Evolutionary conservation across 1,284 basidiomycete species (phyloP), one percentile per base, ranked within the genome.

Genomic region (Ceratorhiza oryzae-sativae): DNA sequence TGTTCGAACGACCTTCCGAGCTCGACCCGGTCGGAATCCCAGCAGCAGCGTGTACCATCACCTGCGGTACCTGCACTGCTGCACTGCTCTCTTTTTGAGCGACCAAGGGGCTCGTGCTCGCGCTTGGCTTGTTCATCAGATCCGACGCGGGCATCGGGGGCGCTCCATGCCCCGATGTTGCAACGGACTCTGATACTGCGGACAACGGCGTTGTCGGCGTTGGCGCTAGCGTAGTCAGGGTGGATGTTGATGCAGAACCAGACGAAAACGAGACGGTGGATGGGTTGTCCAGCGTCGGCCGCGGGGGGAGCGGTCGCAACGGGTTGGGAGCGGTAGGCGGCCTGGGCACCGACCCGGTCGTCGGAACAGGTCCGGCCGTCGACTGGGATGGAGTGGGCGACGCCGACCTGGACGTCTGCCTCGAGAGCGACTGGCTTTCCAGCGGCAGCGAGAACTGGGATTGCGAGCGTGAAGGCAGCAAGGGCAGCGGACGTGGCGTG

Each of bases 71-170:
- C n/a, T 5, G 3, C 18, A 34, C 3, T 20, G 20, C 56, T 58
- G 20, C 56, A 41, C 30, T 30, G 2, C n/a, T 25, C 56, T 58
- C 34, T 25, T 58, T 58, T 41, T 23, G 36, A 12, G 9, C 9
- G 2, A 8, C 41, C n/a, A 20, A 39, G n/a, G 56, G 15, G 30
- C 34, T 41, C 34, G 36, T 39, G 20, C 56, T 39, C 18, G 56
- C n/a, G n/a, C n/a, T n/a, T n/a, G n/a, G n/a, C n/a, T n/a, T 58
- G 53, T 41, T 58, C 9, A 58, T 58, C 56, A 58, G 36, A 58
- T 58, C 56, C 56, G 56, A 41, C 10, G 3, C 56, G 56, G 56
- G 41, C n/a, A 39, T 1, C 12, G 20, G 36, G 25, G 56, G 56
- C 56, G 34, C 56, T 25, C 56, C 56, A 58, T 41, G 56, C 3